Percentiles rank a stretch among this genome's conserved stretches.
These are phyloP conservation scores for Camelina hispida DNA, from an alignment of 345 rosid species.

Conservation along the genomic window DNA sequence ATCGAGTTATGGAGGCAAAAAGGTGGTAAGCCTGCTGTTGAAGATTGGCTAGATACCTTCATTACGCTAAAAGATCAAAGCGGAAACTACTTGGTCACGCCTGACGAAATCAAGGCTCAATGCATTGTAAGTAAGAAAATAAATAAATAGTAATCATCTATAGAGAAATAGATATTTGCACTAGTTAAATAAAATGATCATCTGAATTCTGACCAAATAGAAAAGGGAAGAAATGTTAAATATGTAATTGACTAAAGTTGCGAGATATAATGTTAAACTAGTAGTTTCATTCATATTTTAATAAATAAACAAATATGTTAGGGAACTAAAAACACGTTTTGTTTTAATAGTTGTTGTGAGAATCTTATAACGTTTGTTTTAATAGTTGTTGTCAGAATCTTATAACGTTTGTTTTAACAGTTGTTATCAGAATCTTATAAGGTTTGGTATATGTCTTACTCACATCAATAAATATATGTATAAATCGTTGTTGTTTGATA, in stretches of 20 bases:
- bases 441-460: too few species aligned
- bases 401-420: too few species aligned
- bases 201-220: background rate
- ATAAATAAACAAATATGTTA: background rate
- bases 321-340: too few species aligned
- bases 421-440: too few species aligned
- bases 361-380: background rate
- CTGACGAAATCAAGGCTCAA: slow-evolving; percentile 44
- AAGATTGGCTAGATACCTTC: slow-evolving; percentile 45
- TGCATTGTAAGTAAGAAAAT: slow-evolving; percentile 27
- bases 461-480: background rate
- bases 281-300: background rate
- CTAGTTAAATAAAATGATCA: background rate
- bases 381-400: too few species aligned
- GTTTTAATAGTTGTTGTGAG: background rate
- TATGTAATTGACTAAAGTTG: background rate
- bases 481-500: background rate
- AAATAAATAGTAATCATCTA: background rate
- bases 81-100: slow-evolving; percentile 38
- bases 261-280: background rate
- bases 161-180: background rate
- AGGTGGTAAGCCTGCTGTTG: slow-evolving; percentile 37
- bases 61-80: slow-evolving; percentile 40
- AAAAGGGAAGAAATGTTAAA: background rate
- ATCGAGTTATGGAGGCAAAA: slow-evolving; percentile 38